Evolutionary conservation across 345 rosid species (phyloP).

Genomic region (Linum trigynum): DNA sequence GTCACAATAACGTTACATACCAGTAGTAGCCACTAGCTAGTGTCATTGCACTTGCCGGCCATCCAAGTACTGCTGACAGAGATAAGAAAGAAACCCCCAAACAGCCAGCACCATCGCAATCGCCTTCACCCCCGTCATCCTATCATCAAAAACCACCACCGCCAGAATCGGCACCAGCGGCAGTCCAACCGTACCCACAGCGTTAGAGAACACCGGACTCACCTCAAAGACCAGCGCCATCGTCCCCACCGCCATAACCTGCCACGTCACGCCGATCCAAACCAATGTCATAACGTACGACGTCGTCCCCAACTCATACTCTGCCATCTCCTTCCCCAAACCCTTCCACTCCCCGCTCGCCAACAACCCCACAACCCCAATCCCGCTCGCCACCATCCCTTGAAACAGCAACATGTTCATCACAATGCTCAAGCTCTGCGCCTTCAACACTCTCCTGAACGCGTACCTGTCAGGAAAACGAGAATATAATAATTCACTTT

Average conservation of each 20-base stretch:
- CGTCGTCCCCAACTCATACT: constrained; percentile 20
- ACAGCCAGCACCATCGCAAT: constrained; percentile 39
- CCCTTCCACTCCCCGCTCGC: constrained; percentile 43
- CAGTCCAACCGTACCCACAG: constrained; percentile 35
- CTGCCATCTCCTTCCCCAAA: constrained; percentile 29
- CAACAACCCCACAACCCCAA: constrained; percentile 30
- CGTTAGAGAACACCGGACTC: constrained; percentile 44
- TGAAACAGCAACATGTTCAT: constrained; percentile 37
- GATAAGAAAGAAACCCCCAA: constrained; percentile 46
- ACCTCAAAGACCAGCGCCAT: constrained; percentile 41
- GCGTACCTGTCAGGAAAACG: constrained; percentile 4
- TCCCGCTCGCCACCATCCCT: constrained; percentile 35
- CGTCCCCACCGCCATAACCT: constrained; percentile 33
- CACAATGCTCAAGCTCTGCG: constrained; percentile 2
- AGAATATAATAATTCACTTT: no score
- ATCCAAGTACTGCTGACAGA: constrained; percentile 36
- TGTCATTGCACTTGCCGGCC: constrained; percentile 4
- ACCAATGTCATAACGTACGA: constrained; percentile 10
- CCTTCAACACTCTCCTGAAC: constrained; percentile 29
- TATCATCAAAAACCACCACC: constrained; percentile 39
- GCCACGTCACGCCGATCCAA: no score
- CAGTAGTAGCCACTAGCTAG: no score
- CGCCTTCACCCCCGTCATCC: constrained; percentile 43
- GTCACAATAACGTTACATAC: no score
- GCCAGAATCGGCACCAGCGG: constrained; percentile 41